Evolutionary conservation across 495 filamentous ascomycete genomes (phyloP).

Genomic region (Cetradonia linearis): DNA sequence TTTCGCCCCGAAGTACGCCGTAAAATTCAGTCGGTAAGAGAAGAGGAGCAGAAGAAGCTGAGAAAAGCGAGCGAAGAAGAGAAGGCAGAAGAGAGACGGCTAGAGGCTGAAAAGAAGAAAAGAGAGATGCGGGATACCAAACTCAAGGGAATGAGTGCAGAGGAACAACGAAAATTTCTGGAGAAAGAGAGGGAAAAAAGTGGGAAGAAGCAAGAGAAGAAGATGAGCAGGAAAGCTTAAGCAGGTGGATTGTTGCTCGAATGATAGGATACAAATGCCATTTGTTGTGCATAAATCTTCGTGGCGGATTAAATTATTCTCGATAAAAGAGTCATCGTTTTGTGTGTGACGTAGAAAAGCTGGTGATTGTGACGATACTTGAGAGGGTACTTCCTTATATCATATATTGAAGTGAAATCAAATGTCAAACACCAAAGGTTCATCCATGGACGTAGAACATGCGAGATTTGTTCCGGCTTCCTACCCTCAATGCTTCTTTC

Average conservation of each 20-base stretch:
- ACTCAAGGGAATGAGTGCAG: conserved; percentile 73
- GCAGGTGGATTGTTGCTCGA: not conserved
- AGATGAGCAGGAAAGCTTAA: conserved; percentile 45
- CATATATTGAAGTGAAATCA: not conserved
- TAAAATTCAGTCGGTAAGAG: conserved; percentile 69
- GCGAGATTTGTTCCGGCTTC: not conserved
- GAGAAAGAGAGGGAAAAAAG: conserved; percentile 85
- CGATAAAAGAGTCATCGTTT: not conserved
- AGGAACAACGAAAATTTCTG: conserved; percentile 90
- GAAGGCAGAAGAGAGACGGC: conserved; percentile 77
- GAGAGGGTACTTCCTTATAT: not conserved
- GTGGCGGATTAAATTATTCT: not conserved
- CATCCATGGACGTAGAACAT: not conserved
- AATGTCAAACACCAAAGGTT: not conserved
- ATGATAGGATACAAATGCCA: not conserved
- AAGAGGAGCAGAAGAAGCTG: conserved; percentile 72
- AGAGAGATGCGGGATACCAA: conserved; percentile 85
- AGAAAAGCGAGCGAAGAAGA: conserved; percentile 78
- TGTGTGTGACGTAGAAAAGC: not conserved
- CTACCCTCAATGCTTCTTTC: not conserved
- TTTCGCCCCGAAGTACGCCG: conserved; percentile 85
- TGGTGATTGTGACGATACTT: not conserved
- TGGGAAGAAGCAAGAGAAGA: conserved; percentile 61
- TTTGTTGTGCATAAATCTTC: not conserved
- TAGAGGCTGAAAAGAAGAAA: conserved; percentile 72